Conservation (phyloP, 768 basidiomycete genomes). For the Tylopilus intermedius region DNA sequence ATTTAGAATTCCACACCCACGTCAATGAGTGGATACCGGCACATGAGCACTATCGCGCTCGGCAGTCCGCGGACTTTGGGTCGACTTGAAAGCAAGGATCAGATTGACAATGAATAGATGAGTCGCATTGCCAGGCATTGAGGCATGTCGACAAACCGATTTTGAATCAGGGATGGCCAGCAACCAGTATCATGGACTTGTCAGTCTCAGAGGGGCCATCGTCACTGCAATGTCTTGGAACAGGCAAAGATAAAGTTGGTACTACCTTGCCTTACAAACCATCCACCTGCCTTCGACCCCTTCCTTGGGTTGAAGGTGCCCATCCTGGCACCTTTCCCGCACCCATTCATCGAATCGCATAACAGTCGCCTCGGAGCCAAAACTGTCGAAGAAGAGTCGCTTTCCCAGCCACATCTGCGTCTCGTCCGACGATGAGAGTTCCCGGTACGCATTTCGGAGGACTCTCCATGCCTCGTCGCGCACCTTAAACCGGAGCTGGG, state of each 20-base stretch:
- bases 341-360: slow-evolving; percentile 53
- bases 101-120: background rate
- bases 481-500: slow-evolving; percentile 45
- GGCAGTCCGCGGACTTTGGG: background rate
- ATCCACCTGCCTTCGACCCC: slow-evolving; percentile 57
- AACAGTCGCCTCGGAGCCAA: slow-evolving; percentile 25
- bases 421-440: slow-evolving; percentile 39
- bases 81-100: background rate
- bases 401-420: slow-evolving; percentile 46
- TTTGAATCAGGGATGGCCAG: background rate
- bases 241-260: background rate
- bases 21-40: no score
- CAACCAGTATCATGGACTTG: background rate
- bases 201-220: background rate
- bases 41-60: no score
- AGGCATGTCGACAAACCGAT: background rate
- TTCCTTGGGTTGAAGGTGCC: slow-evolving; percentile 54
- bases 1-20: no score
- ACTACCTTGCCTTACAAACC: slow-evolving; percentile 46
- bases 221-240: background rate
- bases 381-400: slow-evolving; percentile 42
- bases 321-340: slow-evolving; percentile 34
- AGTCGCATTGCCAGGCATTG: background rate
- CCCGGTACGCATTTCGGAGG: slow-evolving; percentile 60
- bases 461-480: slow-evolving; percentile 55